Conservation (phyloP, 1,284 basidiomycete genomes). For the Wolfiporia cocos region DNA sequence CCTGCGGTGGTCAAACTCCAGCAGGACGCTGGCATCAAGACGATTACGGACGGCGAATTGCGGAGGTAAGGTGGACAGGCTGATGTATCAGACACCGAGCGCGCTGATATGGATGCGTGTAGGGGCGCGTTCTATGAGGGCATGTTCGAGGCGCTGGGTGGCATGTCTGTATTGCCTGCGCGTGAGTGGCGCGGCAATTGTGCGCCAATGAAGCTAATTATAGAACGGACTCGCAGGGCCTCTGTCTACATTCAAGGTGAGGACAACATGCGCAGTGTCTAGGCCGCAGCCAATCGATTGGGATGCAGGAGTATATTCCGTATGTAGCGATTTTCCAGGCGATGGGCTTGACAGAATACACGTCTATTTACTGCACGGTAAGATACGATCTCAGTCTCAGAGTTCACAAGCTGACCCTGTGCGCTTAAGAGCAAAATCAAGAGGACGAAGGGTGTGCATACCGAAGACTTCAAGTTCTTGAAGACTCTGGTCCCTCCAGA, state of each 20-base stretch:
- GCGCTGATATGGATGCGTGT: neutral
- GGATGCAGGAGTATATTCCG: constrained; percentile 39
- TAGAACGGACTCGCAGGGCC: constrained; percentile 15
- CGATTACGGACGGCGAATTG: constrained; percentile 46
- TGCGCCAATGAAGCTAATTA: neutral
- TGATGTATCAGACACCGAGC: neutral
- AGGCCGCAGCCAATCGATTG: neutral
- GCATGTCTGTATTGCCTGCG: constrained; percentile 47
- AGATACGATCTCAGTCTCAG: no score
- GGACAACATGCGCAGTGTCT: no score
- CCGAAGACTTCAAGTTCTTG: constrained; percentile 53
- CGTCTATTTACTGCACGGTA: constrained; percentile 45
- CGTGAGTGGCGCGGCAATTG: constrained; percentile 33
- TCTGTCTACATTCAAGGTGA: constrained; percentile 29
- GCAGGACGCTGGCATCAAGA: constrained; percentile 32
- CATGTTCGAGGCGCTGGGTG: constrained; percentile 55
- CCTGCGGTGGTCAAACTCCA: constrained; percentile 34
- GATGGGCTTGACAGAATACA: constrained; percentile 37
- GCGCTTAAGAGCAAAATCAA: constrained; percentile 49
- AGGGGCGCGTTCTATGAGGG: constrained; percentile 51
- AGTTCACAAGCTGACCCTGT: no score
- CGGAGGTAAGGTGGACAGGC: constrained; percentile 16
- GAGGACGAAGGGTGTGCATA: constrained; percentile 53
- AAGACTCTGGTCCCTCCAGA: constrained; percentile 49
- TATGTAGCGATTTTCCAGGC: constrained; percentile 34